Base-by-base conservation (phyloP, 805 yeast species). In the Yarrowia divulgata region DNA sequence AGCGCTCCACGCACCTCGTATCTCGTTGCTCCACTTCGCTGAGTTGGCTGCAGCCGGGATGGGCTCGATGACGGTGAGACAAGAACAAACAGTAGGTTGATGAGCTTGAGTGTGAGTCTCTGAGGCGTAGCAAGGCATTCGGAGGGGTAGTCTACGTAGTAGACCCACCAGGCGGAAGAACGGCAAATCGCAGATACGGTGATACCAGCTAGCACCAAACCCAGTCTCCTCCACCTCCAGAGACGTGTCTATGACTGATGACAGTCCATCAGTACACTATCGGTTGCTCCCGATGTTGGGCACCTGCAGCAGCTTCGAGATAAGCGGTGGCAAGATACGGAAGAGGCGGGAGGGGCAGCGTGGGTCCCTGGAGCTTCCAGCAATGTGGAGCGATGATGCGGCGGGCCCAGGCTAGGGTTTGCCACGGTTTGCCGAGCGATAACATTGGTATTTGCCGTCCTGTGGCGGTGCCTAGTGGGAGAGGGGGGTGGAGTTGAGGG, bases 271-370 rank as follows among this genome's bases (percentile, higher is more conserved):
- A 23, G 16, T 39, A 19, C 29, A 19, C 48, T 29, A 48, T 48
- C 52, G n/a, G 52, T 49, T 49, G 55, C 55, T 49, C 55, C 55
- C 55, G 55, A 49, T 49, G 55, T 34, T 49, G 39, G 35, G 19
- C 39, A 32, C 14, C 32, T 49, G 55, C 55, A 49, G 55, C 40
- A 23, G 29, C 12, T 35, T 13, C 16, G 37, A 49, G 55, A 49
- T 49, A 49, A 49, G 55, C 55, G 55, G 55, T 49, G 55, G 55
- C 55, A 49, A 49, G 55, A 16, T 32, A 32, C 55, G 55, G 55
- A 48, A 48, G 55, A 4, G 39, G 37, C 54, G 54, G 54, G 54
- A 49, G 54, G 48, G 48, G 40, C 40, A 39, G 40, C 16, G 40
- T 10, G 40, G 40, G 40, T 13, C 29, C 29, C 29, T 23, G 29